Conservation (phyloP, 306 rosid genomes). For the Vigna radiata region DNA sequence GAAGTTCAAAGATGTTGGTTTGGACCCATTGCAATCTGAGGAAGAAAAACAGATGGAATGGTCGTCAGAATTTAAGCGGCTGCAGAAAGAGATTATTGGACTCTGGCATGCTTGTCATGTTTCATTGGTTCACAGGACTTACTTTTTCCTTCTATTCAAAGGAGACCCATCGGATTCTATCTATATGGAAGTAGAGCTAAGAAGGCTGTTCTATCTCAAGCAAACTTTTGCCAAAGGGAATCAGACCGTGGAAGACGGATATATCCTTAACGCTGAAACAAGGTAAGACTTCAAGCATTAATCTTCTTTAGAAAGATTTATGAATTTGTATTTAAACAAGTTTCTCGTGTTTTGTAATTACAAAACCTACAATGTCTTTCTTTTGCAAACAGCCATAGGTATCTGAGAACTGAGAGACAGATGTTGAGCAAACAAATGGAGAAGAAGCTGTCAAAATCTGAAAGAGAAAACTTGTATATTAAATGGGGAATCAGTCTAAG, state of each 20-base stretch:
- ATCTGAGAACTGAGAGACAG: constrained; percentile 71
- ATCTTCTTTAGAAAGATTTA: neutral
- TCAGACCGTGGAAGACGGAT: constrained; percentile 66
- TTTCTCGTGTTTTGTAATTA: neutral
- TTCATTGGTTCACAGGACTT: constrained; percentile 87
- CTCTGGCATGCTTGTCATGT: constrained; percentile 84
- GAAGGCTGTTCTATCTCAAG: constrained; percentile 79
- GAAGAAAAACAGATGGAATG: constrained; percentile 61
- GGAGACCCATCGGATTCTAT: constrained; percentile 83
- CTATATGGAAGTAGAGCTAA: constrained; percentile 87
- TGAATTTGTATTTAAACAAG: constrained; percentile 2
- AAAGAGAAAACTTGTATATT: constrained; percentile 70
- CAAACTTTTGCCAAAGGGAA: constrained; percentile 56
- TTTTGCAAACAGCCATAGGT: constrained; percentile 55
- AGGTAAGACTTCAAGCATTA: constrained; percentile 52
- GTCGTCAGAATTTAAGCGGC: constrained; percentile 74
- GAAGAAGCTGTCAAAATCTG: constrained; percentile 63
- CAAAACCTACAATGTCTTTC: constrained; percentile 25
- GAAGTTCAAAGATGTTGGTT: constrained; percentile 66
- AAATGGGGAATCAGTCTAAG: constrained; percentile 72
- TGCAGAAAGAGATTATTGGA: constrained; percentile 76
- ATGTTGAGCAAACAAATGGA: constrained; percentile 78
- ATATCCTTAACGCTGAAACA: constrained; percentile 56
- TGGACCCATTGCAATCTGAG: constrained; percentile 61
- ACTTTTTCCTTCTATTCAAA: constrained; percentile 81